Evolutionary conservation across 495 filamentous ascomycete genomes (phyloP).

Genomic region (Penicillium nucicola): DNA sequence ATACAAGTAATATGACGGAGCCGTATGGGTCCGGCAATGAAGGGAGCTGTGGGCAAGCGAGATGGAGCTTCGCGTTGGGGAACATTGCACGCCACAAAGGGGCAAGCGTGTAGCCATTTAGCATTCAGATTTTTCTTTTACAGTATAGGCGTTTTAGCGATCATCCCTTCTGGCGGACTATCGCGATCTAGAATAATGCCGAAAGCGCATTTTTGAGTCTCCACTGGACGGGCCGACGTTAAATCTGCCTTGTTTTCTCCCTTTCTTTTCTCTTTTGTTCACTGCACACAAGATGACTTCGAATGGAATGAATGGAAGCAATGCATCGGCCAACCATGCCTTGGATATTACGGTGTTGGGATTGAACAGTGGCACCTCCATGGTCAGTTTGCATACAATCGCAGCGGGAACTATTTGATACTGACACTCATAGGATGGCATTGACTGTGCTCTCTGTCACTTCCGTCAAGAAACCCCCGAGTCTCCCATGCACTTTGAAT

Average conservation of each 20-base stretch:
- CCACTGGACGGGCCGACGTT: slow-evolving; percentile 1
- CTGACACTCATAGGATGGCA: slow-evolving; percentile 34
- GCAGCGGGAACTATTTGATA: neutral
- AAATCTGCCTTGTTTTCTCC: neutral
- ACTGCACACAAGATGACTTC: neutral
- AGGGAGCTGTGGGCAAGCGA: neutral
- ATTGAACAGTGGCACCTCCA: slow-evolving; percentile 45
- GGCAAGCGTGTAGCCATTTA: slow-evolving; percentile 19
- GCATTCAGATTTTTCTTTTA: slow-evolving; percentile 5
- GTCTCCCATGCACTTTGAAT: slow-evolving; percentile 47
- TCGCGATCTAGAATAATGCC: slow-evolving; percentile 1
- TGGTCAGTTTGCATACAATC: slow-evolving; percentile 21
- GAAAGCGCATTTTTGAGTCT: neutral
- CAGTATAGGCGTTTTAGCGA: slow-evolving; percentile 17
- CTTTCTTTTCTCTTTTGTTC: neutral
- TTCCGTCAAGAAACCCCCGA: slow-evolving; percentile 48
- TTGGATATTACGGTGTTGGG: slow-evolving; percentile 49
- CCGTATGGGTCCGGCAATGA: neutral
- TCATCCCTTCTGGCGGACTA: slow-evolving; percentile 9
- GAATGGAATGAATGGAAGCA: neutral
- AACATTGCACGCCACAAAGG: slow-evolving; percentile 1
- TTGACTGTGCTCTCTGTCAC: slow-evolving; percentile 50
- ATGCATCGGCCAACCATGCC: slow-evolving; percentile 7
- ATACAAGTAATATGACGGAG: neutral
- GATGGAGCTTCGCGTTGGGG: neutral